Percentiles rank a stretch among this genome's conserved stretches.
These are phyloP conservation scores for Suhomyces emberorum DNA, from an alignment of 805 yeast species.

Conservation along the genomic window DNA sequence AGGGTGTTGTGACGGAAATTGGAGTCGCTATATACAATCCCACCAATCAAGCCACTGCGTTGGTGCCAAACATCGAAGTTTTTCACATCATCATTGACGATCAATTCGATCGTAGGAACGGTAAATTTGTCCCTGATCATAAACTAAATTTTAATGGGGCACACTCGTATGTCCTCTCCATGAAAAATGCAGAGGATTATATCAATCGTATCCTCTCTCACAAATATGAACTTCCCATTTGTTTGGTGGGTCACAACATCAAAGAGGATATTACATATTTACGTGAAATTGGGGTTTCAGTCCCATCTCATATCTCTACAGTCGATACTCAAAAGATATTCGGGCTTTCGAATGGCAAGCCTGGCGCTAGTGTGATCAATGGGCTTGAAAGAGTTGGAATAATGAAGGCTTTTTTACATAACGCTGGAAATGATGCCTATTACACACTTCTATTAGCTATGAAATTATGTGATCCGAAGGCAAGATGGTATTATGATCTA, in stretches of 20 bases:
- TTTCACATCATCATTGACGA: slow-evolving; percentile 46
- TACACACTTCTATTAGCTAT: slow-evolving; percentile 54
- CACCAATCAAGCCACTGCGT: slow-evolving; percentile 34
- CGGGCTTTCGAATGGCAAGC: slow-evolving; percentile 35
- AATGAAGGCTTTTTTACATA: slow-evolving; percentile 61
- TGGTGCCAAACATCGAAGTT: slow-evolving; percentile 40
- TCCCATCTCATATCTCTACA: slow-evolving; percentile 32
- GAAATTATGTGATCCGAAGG: slow-evolving; percentile 42
- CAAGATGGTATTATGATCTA: background rate
- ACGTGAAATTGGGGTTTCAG: slow-evolving; percentile 39
- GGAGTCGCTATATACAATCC: slow-evolving; percentile 61
- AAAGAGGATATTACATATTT: slow-evolving; percentile 55
- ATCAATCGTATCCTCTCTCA: slow-evolving; percentile 42
- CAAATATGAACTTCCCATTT: too few species aligned
- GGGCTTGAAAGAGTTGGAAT: slow-evolving; percentile 45
- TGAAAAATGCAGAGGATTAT: slow-evolving; percentile 33
- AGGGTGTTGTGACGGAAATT: slow-evolving; percentile 48
- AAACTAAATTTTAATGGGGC: slow-evolving; percentile 50
- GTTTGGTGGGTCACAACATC: slow-evolving; percentile 63
- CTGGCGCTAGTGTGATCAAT: slow-evolving; percentile 45
- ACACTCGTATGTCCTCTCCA: slow-evolving; percentile 39
- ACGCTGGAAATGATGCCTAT: slow-evolving; percentile 71
- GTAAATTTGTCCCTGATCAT: slow-evolving; percentile 53
- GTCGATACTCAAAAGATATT: slow-evolving; percentile 52
- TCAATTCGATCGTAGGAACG: slow-evolving; percentile 41